Conservation (phyloP, 805 yeast genomes). For the Diddensiella transvaalensis region DNA sequence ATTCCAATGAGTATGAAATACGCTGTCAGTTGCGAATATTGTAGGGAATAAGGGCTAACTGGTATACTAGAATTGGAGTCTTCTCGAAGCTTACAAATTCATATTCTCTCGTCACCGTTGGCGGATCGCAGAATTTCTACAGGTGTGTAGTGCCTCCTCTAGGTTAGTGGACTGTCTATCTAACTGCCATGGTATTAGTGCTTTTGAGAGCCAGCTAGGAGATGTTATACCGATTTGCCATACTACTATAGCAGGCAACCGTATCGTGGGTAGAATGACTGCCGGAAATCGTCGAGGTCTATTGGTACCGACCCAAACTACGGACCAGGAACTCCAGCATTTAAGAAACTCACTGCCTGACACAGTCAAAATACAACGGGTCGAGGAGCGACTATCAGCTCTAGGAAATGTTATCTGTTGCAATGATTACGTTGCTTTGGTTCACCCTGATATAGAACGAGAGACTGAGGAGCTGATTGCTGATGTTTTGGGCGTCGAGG, state of each 20-base stretch:
- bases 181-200: conserved; percentile 47
- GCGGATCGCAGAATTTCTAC: conserved; percentile 80
- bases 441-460: conserved; percentile 98
- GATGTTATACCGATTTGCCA: conserved; percentile 95
- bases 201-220: conserved; percentile 96
- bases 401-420: conserved; percentile 97
- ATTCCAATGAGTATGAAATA: conserved; percentile 60
- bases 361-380: conserved; percentile 90
- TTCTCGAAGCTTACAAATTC: conserved; percentile 94
- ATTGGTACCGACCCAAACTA: conserved; percentile 94
- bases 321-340: conserved; percentile 98
- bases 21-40: not conserved
- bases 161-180: not conserved
- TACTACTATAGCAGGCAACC: conserved; percentile 96
- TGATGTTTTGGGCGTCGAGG: conserved; percentile 97
- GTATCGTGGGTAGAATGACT: conserved; percentile 97
- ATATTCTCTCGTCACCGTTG: conserved; percentile 93
- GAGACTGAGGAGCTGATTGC: conserved; percentile 98
- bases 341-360: conserved; percentile 95
- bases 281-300: conserved; percentile 98
- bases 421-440: conserved; percentile 97
- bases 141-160: conserved; percentile 38
- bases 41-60: conserved; percentile 1
- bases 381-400: conserved; percentile 95
- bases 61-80: conserved; percentile 64